Base-by-base conservation (phyloP, 768 basidiomycete genomes). In the Lyophyllum semitale region DNA sequence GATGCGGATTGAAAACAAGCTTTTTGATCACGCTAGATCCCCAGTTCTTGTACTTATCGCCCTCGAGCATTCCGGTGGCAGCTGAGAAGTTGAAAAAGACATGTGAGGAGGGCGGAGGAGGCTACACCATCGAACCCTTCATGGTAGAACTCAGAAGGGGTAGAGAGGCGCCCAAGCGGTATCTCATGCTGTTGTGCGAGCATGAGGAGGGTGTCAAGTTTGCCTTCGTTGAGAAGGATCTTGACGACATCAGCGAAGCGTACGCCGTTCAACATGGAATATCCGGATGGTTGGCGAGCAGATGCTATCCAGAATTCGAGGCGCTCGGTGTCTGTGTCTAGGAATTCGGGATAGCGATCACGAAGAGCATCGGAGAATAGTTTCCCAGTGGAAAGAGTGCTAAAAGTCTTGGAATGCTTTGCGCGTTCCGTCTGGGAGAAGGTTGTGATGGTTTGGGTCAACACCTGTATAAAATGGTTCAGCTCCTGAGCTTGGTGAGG, bases 401-500 rank as follows among this genome's bases (percentile, higher is more conserved):
- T 26, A 29, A 52, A 55, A 13, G 42, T 45, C 3, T n/a, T 20
- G 33, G 22, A 15, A 26, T 59, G 49, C 48, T 55, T 55, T 32
- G 18, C 20, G 37, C 54, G 52, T 40, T 59, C 54, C 2, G 58
- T 59, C 9, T 50, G 38, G n/a, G 54, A 54, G 46, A 59, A 59
- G 2, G 25, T 48, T 11, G 40, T 41, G 41, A 53, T 59, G 9
- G 53, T 51, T 12, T 45, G 23, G 9, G 30, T 20, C 6, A 56
- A 17, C 4, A 53, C 47, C 18, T 41, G 46, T 3, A 20, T 27
- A 22, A 55, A 59, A 46, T 51, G 51, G 12, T 55, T 52, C 27
- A 59, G 26, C 15, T 20, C 41, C 22, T 48, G 27, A 18, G 41
- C 45, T 49, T 59, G 50, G 0, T 44, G 46, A 11, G 54, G 49